Evolutionary conservation across 805 yeast species (phyloP).

Genomic region (Saccharomycopsis schoenii): DNA sequence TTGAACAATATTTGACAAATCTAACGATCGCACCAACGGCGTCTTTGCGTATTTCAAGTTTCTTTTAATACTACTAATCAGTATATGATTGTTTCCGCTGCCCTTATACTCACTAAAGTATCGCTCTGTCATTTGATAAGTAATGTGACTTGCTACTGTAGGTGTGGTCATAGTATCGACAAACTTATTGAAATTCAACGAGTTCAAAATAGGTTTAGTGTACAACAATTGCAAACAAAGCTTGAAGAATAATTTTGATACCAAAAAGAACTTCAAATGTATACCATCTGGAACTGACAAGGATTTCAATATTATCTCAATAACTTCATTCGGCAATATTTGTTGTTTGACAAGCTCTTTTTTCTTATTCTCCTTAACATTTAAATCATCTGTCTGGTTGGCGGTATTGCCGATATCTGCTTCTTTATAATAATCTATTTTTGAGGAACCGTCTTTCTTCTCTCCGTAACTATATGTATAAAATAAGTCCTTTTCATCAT

Average conservation of each 20-base stretch:
- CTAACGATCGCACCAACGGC: slow-evolving; percentile 50
- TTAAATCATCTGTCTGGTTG: neutral
- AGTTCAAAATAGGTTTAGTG: slow-evolving; percentile 47
- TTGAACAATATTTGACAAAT: slow-evolving; percentile 74
- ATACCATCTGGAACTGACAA: slow-evolving; percentile 26
- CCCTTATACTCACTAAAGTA: neutral
- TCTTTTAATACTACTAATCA: slow-evolving; percentile 18
- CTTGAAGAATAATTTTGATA: slow-evolving; percentile 51
- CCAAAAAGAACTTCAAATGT: slow-evolving; percentile 43
- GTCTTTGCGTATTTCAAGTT: slow-evolving; percentile 33
- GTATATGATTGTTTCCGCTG: neutral
- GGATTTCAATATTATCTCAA: slow-evolving; percentile 29
- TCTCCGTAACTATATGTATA: slow-evolving; percentile 16
- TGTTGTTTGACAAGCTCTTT: neutral
- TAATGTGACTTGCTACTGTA: slow-evolving; percentile 20
- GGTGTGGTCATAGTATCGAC: slow-evolving; percentile 53
- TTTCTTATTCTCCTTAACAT: neutral
- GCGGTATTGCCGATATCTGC: neutral
- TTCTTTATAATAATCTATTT: slow-evolving; percentile 1
- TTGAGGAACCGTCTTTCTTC: slow-evolving; percentile 15
- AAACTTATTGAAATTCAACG: slow-evolving; percentile 61
- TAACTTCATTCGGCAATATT: slow-evolving; percentile 40
- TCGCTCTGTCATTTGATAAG: slow-evolving; percentile 4
- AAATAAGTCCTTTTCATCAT: slow-evolving; percentile 15
- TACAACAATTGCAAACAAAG: slow-evolving; percentile 60